Evolutionary conservation across 805 yeast genomes (phyloP).

Genomic region (Candida incommunis): DNA sequence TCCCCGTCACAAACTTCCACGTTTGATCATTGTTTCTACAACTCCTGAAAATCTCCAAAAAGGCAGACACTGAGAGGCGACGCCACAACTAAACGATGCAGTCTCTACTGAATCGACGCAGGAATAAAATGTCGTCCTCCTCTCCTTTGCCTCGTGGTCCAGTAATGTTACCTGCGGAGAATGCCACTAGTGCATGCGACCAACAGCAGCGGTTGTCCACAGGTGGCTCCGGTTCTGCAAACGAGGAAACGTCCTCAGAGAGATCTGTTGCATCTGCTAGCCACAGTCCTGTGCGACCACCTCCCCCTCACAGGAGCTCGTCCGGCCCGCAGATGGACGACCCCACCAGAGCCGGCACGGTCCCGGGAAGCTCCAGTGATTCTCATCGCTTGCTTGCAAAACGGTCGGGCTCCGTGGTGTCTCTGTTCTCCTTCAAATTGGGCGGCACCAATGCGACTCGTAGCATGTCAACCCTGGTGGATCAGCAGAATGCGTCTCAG

Average conservation of each 20-base stretch:
- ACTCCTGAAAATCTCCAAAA: not conserved
- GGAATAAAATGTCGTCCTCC: not conserved
- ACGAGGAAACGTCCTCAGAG: too few relatives aligned
- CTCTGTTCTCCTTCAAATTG: constrained; percentile 1
- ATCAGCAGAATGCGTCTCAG: too few relatives aligned
- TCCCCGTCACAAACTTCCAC: too few relatives aligned
- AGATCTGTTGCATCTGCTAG: too few relatives aligned
- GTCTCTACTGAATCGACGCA: not conserved
- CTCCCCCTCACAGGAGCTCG: not conserved
- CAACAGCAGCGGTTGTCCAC: too few relatives aligned
- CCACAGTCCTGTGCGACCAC: not conserved
- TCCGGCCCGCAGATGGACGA: too few relatives aligned
- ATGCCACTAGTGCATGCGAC: too few relatives aligned
- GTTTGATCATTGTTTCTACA: too few relatives aligned
- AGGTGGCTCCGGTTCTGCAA: too few relatives aligned
- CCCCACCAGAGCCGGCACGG: not conserved
- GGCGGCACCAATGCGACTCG: not conserved
- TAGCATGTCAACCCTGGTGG: not conserved
- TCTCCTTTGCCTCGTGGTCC: not conserved
- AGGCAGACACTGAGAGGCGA: not conserved
- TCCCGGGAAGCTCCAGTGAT: not conserved
- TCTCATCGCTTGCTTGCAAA: not conserved
- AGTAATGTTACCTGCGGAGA: too few relatives aligned
- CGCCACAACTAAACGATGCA: not conserved
- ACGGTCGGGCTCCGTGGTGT: not conserved